Percentiles rank a stretch among this genome's conserved stretches.
These are phyloP conservation scores for Alternaria hordeiaustralica DNA, from an alignment of 2,329 filamentous ascomycete genomes.

Conservation along the genomic window DNA sequence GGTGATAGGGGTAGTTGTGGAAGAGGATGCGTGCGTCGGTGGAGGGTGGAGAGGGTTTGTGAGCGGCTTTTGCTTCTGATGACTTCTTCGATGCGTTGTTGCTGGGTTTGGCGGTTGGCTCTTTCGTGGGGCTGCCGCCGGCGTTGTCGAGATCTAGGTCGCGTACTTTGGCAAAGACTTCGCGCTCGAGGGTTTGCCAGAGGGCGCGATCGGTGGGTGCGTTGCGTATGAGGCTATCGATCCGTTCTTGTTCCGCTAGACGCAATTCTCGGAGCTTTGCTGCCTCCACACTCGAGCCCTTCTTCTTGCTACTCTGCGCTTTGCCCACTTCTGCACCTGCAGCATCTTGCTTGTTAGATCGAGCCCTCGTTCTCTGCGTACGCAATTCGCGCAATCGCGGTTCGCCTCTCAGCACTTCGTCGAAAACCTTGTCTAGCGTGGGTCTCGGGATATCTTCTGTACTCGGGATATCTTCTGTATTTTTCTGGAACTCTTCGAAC, in stretches of 20 bases:
- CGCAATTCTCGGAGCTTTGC: constrained; percentile 20
- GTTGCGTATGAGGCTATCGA: constrained; percentile 61
- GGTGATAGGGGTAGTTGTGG: constrained; percentile 68
- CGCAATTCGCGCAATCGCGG: constrained; percentile 4
- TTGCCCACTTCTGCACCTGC: constrained; percentile 7
- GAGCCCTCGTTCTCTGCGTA: constrained; percentile 3
- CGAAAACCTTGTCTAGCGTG: constrained; percentile 42
- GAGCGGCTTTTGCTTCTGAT: background rate
- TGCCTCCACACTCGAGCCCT: constrained; percentile 12
- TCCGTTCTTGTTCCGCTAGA: constrained; percentile 55
- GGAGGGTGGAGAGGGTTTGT: constrained; percentile 5
- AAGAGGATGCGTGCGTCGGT: constrained; percentile 64
- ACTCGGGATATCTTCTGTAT: background rate
- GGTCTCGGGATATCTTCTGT: constrained; percentile 21
- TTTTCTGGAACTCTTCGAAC: constrained; percentile 19
- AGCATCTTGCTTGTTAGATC: background rate
- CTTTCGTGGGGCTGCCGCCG: constrained; percentile 5
- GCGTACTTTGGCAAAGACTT: constrained; percentile 69
- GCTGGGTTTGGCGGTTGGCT: background rate
- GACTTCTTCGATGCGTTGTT: background rate
- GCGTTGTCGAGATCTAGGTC: constrained; percentile 59
- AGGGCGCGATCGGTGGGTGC: constrained; percentile 68
- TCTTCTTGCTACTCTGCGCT: constrained; percentile 12
- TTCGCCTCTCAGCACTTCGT: constrained; percentile 30
- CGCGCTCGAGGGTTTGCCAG: constrained; percentile 70